Conservation (phyloP, 345 rosid genomes). For the Citrus hindsii region DNA sequence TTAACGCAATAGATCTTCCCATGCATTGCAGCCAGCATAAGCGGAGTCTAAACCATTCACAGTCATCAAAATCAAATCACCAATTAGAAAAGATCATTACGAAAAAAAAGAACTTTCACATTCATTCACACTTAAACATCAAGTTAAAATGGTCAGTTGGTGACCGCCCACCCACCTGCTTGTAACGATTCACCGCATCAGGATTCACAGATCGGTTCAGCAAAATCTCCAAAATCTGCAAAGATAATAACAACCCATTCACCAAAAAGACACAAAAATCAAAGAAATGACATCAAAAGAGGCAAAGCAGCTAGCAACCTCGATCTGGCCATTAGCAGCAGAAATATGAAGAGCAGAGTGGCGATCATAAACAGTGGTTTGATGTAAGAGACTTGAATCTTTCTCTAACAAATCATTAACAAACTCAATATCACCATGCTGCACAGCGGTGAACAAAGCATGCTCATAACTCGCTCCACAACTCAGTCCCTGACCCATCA, state of each 20-base stretch:
- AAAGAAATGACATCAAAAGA: constrained; percentile 3
- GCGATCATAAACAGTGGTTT: constrained; percentile 71
- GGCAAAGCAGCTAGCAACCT: constrained; percentile 39
- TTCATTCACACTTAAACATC: not conserved
- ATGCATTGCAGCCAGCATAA: constrained; percentile 97
- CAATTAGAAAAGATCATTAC: not conserved
- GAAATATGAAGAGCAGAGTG: constrained; percentile 89
- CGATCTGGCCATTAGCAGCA: constrained; percentile 97
- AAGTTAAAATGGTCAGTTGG: constrained; percentile 9
- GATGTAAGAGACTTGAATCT: constrained; percentile 54
- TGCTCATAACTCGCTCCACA: constrained; percentile 66
- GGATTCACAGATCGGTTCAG: constrained; percentile 73
- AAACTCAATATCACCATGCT: constrained; percentile 56
- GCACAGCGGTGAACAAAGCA: constrained; percentile 70
- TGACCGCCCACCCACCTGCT: constrained; percentile 46
- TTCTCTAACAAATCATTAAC: constrained; percentile 44
- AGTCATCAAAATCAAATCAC: constrained; percentile 12
- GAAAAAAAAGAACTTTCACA: not conserved
- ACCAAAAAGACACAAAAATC: not conserved
- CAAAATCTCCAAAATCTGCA: constrained; percentile 73
- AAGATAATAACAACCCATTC: constrained; percentile 6
- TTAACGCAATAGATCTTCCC: constrained; percentile 80
- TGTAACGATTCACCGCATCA: constrained; percentile 81
- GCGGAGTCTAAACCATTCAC: constrained; percentile 65
- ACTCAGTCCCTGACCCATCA: constrained; percentile 96